phyloP scores from a whole-genome alignment of 176 grass and related monocot genomes.

The Musa schizocarpa region DNA sequence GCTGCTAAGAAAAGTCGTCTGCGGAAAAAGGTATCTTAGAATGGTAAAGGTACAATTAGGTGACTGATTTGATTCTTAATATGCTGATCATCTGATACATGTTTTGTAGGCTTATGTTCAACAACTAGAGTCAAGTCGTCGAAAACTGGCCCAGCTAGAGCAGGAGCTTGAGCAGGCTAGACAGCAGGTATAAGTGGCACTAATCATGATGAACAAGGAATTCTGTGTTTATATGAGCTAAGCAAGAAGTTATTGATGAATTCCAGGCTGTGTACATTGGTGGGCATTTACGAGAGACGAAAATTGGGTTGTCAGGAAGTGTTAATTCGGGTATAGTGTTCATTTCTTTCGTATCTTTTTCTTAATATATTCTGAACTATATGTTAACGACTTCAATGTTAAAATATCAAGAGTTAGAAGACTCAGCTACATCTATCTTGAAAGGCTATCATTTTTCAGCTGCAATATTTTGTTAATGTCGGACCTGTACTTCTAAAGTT shows the following conservation, averaged over 20 bases:
- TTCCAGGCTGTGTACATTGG: constrained; percentile 32
- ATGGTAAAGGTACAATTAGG: background rate
- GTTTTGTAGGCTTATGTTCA: constrained; percentile 75
- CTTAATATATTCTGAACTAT: background rate
- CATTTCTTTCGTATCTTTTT: background rate
- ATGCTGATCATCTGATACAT: background rate
- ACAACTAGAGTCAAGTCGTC: constrained; percentile 79
- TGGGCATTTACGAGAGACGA: constrained; percentile 34
- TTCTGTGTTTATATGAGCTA: background rate
- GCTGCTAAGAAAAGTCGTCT: constrained; percentile 20
- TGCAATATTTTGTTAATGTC: background rate
- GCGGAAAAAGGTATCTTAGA: constrained; percentile 57
- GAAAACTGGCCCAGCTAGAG: constrained; percentile 73
- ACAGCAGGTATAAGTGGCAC: constrained; percentile 44
- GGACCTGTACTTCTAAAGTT: background rate
- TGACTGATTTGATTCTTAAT: background rate
- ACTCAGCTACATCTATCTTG: no score
- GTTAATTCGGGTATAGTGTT: constrained; percentile 45
- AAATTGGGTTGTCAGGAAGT: constrained; percentile 31
- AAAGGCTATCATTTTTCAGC: background rate
- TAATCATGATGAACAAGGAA: background rate
- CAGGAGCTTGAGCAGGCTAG: constrained; percentile 56
- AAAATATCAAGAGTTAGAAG: no score
- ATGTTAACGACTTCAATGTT: background rate
- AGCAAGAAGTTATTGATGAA: background rate